Conservation (phyloP, 495 filamentous ascomycete species). For the Acidomyces sp. region DNA sequence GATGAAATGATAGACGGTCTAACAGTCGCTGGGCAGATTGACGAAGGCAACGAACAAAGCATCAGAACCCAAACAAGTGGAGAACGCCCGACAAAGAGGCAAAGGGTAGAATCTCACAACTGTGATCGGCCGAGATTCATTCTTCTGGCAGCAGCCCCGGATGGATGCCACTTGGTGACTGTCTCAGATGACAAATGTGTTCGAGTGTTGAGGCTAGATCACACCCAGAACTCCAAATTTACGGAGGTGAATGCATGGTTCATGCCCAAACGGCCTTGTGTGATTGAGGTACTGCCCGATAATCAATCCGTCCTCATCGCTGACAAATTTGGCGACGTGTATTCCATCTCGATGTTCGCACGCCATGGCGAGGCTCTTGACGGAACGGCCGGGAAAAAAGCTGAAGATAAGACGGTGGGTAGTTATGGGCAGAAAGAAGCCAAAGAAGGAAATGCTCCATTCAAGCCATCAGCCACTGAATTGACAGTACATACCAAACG, state of each 20-base stretch:
- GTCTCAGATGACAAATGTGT: constrained; percentile 86
- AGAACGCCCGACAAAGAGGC: constrained; percentile 13
- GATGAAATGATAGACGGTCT: neutral
- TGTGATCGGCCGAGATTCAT: constrained; percentile 22
- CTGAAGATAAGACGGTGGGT: constrained; percentile 12
- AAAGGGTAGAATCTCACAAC: constrained; percentile 12
- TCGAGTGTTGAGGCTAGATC: constrained; percentile 58
- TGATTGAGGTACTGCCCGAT: constrained; percentile 54
- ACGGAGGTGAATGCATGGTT: constrained; percentile 58
- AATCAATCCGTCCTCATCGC: constrained; percentile 58
- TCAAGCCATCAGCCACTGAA: constrained; percentile 48
- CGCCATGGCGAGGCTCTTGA: neutral
- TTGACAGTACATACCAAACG: constrained; percentile 73
- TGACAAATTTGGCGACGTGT: constrained; percentile 96
- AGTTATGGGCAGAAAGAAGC: constrained; percentile 6
- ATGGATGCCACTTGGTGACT: constrained; percentile 55
- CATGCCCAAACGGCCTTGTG: constrained; percentile 82
- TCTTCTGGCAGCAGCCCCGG: constrained; percentile 36
- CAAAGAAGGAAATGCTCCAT: constrained; percentile 19
- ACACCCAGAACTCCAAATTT: constrained; percentile 47
- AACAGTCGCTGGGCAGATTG: neutral
- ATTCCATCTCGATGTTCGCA: constrained; percentile 63
- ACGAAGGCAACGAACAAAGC: neutral
- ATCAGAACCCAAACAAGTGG: no score
- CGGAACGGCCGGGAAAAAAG: constrained; percentile 18